Percentiles rank a stretch among this genome's conserved stretches.
phyloP scores from a whole-genome alignment of 2,329 filamentous ascomycete genomes.

The Penicillium sp. region DNA sequence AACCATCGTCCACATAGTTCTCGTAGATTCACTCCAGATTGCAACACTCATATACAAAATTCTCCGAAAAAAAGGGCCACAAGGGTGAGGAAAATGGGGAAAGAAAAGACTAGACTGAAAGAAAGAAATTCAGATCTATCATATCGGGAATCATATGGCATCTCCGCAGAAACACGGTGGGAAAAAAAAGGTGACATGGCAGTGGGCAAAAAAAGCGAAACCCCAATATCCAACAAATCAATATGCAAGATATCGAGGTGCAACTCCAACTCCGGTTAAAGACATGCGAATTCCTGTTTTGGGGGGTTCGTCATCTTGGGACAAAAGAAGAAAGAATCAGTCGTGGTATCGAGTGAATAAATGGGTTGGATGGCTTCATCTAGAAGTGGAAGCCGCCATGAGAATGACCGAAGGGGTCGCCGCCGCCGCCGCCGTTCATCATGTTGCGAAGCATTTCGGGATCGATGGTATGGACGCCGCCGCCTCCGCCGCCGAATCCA shows the following conservation, averaged over 20 bases:
- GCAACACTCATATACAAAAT: slow-evolving; percentile 16
- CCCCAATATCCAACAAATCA: slow-evolving; percentile 5
- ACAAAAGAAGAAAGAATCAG: slow-evolving; percentile 8
- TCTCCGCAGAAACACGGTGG: slow-evolving; percentile 13
- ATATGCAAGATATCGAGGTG: slow-evolving; percentile 7
- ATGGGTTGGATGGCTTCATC: slow-evolving; percentile 11
- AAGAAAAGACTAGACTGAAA: background rate
- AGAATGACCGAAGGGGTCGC: slow-evolving; percentile 39
- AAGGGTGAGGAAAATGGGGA: background rate
- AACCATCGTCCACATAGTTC: slow-evolving; percentile 6
- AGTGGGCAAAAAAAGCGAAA: slow-evolving; percentile 5
- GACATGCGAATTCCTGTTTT: slow-evolving; percentile 14
- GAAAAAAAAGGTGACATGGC: slow-evolving; percentile 8
- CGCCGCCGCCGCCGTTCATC: slow-evolving; percentile 67
- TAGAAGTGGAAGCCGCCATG: slow-evolving; percentile 61
- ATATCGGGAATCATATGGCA: slow-evolving; percentile 22
- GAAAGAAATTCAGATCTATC: slow-evolving; percentile 15
- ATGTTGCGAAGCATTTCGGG: slow-evolving; percentile 79
- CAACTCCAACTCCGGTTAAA: slow-evolving; percentile 14
- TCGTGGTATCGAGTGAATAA: slow-evolving; percentile 4
- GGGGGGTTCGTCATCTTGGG: background rate
- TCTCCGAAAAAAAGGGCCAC: background rate
- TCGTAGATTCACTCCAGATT: slow-evolving; percentile 17
- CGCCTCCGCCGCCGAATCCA: slow-evolving; percentile 47
- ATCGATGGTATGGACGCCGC: slow-evolving; percentile 53